phyloP scores from a whole-genome alignment of 2,329 filamentous ascomycete genomes.

The Hirsutella rhossiliensis region DNA sequence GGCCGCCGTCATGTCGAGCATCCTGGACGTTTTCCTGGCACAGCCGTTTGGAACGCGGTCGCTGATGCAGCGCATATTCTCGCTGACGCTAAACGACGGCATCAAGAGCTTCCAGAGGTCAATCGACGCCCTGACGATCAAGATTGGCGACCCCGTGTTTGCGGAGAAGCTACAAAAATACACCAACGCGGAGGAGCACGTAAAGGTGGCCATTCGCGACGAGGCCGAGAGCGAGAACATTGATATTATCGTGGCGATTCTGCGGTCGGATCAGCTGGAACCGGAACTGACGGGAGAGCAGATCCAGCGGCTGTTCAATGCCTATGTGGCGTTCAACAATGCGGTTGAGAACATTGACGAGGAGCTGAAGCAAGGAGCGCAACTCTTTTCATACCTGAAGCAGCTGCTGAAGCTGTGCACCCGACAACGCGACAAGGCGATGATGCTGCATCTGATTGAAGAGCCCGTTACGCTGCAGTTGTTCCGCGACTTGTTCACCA shows the following conservation, averaged over 20 bases:
- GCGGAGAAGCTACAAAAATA: constrained; percentile 74
- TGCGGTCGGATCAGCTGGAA: constrained; percentile 65
- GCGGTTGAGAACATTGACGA: constrained; percentile 85
- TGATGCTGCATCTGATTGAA: constrained; percentile 94
- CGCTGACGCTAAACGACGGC: constrained; percentile 80
- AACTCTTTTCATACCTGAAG: constrained; percentile 90
- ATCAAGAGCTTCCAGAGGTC: constrained; percentile 77
- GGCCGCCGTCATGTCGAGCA: constrained; percentile 90
- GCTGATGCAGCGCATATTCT: constrained; percentile 88
- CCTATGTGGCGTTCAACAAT: constrained; percentile 91
- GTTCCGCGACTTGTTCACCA: constrained; percentile 91
- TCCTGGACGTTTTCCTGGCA: constrained; percentile 88
- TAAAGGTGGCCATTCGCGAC: constrained; percentile 61
- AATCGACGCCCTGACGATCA: constrained; percentile 64
- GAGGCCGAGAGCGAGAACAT: constrained; percentile 65
- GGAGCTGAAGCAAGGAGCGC: constrained; percentile 77
- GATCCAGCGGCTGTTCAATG: constrained; percentile 78
- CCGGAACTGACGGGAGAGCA: constrained; percentile 63
- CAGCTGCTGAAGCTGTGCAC: constrained; percentile 88
- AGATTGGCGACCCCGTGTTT: constrained; percentile 71
- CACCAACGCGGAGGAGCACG: constrained; percentile 58
- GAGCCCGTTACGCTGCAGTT: constrained; percentile 95
- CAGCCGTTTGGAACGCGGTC: constrained; percentile 88
- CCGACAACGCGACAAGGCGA: constrained; percentile 83
- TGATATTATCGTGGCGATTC: constrained; percentile 74